phyloP scores from a whole-genome alignment of 495 filamentous ascomycete species.

The Filosporella fistucella region DNA sequence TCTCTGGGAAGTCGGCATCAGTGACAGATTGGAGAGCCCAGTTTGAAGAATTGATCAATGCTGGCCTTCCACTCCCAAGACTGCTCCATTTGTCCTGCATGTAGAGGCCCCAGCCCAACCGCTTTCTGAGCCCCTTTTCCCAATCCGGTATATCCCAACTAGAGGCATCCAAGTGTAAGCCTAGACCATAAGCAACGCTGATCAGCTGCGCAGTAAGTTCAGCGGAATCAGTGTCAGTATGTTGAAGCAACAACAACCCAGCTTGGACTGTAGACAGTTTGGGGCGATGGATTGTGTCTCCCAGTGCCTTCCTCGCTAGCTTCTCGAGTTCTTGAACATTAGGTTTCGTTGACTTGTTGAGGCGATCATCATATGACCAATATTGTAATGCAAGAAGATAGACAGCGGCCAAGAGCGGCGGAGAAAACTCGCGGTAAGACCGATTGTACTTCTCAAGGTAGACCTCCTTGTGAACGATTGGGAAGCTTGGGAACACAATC shows the following conservation, averaged over 20 bases:
- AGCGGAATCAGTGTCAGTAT: conserved; percentile 78
- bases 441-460: conserved; percentile 81
- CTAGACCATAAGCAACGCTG: conserved; percentile 73
- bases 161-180: conserved; percentile 80
- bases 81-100: conserved; percentile 92
- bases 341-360: conserved; percentile 62
- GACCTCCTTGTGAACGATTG: conserved; percentile 80
- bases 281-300: conserved; percentile 72
- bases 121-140: conserved; percentile 78
- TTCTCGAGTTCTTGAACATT: conserved; percentile 73
- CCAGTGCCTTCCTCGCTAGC: conserved; percentile 65
- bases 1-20: conserved; percentile 68
- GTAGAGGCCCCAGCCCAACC: conserved; percentile 85
- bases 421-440: conserved; percentile 72
- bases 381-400: conserved; percentile 89
- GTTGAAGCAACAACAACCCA: conserved; percentile 83
- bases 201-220: conserved; percentile 82
- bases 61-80: conserved; percentile 77
- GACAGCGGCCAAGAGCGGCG: conserved; percentile 79
- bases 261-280: conserved; percentile 94
- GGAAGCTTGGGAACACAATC: conserved; percentile 83
- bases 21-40: conserved; percentile 73
- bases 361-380: conserved; percentile 67
- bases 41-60: conserved; percentile 72
- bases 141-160: conserved; percentile 80